Evolutionary conservation across 1,139 yeast genomes (phyloP).

Genomic region (Blastobotrys capitulatus): DNA sequence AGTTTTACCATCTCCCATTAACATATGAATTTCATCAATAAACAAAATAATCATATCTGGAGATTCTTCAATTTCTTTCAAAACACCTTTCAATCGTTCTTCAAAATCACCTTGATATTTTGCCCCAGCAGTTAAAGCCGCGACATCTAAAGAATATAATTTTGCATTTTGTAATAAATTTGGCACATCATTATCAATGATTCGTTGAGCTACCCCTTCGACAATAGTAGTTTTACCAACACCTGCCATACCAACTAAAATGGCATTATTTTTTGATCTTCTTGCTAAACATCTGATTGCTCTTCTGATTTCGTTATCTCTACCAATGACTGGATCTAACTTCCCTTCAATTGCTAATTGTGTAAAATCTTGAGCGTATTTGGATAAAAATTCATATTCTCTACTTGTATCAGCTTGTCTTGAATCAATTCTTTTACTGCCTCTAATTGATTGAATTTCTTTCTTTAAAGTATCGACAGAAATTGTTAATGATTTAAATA

Average conservation of each 20-base stretch:
- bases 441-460: constrained; percentile 82
- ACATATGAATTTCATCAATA: constrained; percentile 96
- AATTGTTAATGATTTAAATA: constrained; percentile 71
- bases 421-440: constrained; percentile 87
- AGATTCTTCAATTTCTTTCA: constrained; percentile 87
- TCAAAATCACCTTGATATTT: constrained; percentile 98
- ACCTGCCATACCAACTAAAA: constrained; percentile 98
- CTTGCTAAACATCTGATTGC: constrained; percentile 91
- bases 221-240: constrained; percentile 98
- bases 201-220: constrained; percentile 98
- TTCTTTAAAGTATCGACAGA: constrained; percentile 68
- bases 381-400: constrained; percentile 73
- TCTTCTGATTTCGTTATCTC: constrained; percentile 96
- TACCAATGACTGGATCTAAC: constrained; percentile 96
- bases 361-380: constrained; percentile 90
- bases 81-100: constrained; percentile 93
- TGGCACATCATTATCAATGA: constrained; percentile 93
- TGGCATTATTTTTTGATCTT: constrained; percentile 94
- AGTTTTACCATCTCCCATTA: constrained; percentile 93
- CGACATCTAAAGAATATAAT: constrained; percentile 83
- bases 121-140: constrained; percentile 97
- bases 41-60: constrained; percentile 81
- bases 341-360: constrained; percentile 91
- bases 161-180: constrained; percentile 73
- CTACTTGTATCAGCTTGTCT: constrained; percentile 90